Evolutionary conservation across 2,329 filamentous ascomycete species (phyloP), one percentile per base, ranked within the genome.

Genomic region (Sarocladium oryzae): DNA sequence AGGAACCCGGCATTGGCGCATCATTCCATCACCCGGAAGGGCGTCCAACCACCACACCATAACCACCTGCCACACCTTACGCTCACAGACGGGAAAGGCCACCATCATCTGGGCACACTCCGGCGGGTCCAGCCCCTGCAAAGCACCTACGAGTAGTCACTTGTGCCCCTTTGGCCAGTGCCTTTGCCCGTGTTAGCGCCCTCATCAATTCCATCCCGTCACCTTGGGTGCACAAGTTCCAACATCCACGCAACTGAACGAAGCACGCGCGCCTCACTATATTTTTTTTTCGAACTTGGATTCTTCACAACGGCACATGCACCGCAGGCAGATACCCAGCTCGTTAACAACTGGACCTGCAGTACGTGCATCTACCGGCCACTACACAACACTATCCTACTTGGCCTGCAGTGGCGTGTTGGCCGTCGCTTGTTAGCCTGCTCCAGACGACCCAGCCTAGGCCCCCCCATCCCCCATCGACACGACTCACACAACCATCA

Each of bases 361-460:
- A 20, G 26, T 48, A 33, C 26, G 15, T 32, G 21, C 26, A 32
- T 26, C 21, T 4, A 43, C 21, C 26, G 28, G 15, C 43, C 26
- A 48, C 5, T 11, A 20, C 26, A 32, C 15, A 16, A 33, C 43
- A 33, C 43, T 26, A 48, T 48, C 43, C 7, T 30, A 48, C 43
- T 48, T 33, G 43, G 43, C 43, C 43, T 48, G 43, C 43, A 48
- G 43, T 48, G 43, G 43, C 26, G 43, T 33, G 26, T 26, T 26
- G 26, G 43, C 43, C 26, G 43, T 48, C 43, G 43, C 43, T 48
- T 21, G 43, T 16, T 48, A 48, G 43, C 43, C 40, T 48, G 43
- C 43, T 33, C 43, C 43, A 48, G 43, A 48, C 43, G 43, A 48
- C 18, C 43, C 43, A 48, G 43, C 26, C 16, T 16, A 48, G 26